These are phyloP conservation scores for Blastomyces silverae DNA, from an alignment of 2,329 filamentous ascomycete genomes.

Conservation along the genomic window DNA sequence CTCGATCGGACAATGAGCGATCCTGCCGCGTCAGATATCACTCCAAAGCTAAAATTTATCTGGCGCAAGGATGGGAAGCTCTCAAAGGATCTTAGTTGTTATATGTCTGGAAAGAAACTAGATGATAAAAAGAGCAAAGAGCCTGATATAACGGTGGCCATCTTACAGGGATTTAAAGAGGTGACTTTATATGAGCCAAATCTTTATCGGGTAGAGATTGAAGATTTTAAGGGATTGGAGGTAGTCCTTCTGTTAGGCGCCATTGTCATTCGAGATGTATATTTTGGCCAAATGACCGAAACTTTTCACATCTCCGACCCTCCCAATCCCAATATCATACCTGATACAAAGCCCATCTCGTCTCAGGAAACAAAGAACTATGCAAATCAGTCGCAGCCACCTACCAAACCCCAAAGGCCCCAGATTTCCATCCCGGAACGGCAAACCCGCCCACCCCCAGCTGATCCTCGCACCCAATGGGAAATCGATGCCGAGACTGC, in stretches of 20 bases:
- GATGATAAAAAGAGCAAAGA: conserved; percentile 68
- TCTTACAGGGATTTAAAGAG: conserved; percentile 69
- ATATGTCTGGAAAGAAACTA: conserved; percentile 65
- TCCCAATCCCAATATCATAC: conserved; percentile 24
- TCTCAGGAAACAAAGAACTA: neutral
- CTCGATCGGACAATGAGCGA: conserved; percentile 67
- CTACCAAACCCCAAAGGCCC: conserved; percentile 26
- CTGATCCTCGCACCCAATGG: conserved; percentile 49
- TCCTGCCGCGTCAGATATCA: conserved; percentile 48
- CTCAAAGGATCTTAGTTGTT: conserved; percentile 82
- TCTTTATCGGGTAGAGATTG: conserved; percentile 78
- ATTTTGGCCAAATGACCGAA: conserved; percentile 59
- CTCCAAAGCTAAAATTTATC: conserved; percentile 72
- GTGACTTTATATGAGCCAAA: conserved; percentile 93
- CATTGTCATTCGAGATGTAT: conserved; percentile 56
- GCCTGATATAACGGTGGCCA: conserved; percentile 88
- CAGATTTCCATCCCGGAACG: conserved; percentile 22
- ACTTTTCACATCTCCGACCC: conserved; percentile 65
- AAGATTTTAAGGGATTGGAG: conserved; percentile 90
- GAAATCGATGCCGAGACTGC: conserved; percentile 47
- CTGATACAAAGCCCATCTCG: conserved; percentile 18
- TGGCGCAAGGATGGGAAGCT: conserved; percentile 87
- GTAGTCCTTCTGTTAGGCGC: conserved; percentile 62
- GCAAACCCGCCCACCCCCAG: conserved; percentile 31
- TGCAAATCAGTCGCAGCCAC: conserved; percentile 22